Evolutionary conservation across 495 filamentous ascomycete genomes (phyloP), one percentile per base, ranked within the genome.

Genomic region (Aspergillus indologenus): DNA sequence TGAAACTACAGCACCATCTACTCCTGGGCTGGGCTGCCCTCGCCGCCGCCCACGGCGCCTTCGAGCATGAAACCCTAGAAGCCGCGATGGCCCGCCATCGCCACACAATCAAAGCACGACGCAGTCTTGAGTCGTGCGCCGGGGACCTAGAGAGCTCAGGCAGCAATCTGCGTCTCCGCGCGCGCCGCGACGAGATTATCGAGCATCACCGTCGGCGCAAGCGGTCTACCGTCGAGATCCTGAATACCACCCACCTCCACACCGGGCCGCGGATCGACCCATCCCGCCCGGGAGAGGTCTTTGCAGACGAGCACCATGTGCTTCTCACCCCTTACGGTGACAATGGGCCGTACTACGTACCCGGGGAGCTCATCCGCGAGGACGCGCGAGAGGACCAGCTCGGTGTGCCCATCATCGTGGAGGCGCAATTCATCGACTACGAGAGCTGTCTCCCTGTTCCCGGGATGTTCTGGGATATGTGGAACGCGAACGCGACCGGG

Each of bases 401-500:
- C 1, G 84, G 83, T 21, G 67, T 85, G 7, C 75, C 78, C 1
- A 58, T 84, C 46, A 77, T 82, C 56, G 58, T 85, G 2, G 81
- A 85, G 34, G 66, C 76, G 20, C 82, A 85, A 56, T 79, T 83
- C 66, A 76, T 85, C 49, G 80, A 85, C 54, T 67, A 79, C 43
- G 67, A 72, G 29, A 81, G 71, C 54, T 85, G 82, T 61, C 70
- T 77, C 61, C 78, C 81, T 0, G 70, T 84, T 40, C 59, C 71
- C 3, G 68, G 77, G 43, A 60, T 84, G 8, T 76, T 77, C 51
- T 69, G 79, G 54, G 83, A 87, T 49, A 70, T 83, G n/a, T 86
- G 83, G 83, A 69, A 71, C 53, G 76, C 71, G 68, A 85, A 85
- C 64, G 40, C 83, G 12, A 85, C 81, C 2, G 82, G 81, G 31